Percentiles rank a stretch among this genome's conserved stretches.
Conservation (phyloP, 2,329 filamentous ascomycete genomes). For the Venturia pyrina region DNA sequence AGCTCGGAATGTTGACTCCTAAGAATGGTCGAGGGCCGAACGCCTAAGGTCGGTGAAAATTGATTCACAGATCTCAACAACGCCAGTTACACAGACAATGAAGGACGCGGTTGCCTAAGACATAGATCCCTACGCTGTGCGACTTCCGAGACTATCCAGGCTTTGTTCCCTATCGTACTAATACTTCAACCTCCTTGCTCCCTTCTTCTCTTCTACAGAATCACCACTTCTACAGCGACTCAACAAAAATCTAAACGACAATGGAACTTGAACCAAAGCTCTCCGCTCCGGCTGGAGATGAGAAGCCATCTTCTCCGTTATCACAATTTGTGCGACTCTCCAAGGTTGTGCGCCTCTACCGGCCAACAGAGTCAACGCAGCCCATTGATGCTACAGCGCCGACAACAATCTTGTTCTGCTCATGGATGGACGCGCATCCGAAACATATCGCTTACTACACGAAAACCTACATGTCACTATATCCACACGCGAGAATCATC, state of each 20-base stretch:
- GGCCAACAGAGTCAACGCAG: neutral
- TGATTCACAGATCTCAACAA: neutral
- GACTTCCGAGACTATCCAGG: neutral
- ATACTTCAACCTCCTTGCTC: neutral
- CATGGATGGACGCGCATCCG: conserved; percentile 22
- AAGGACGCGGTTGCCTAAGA: neutral
- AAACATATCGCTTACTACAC: conserved; percentile 25
- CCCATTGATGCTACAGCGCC: neutral
- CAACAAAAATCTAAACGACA: too few species aligned
- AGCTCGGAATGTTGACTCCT: neutral
- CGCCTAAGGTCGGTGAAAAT: neutral
- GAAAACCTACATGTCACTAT: conserved; percentile 18
- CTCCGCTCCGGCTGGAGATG: neutral
- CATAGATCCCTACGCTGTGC: neutral
- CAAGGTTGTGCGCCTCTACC: neutral
- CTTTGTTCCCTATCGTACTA: neutral
- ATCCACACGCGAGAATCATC: conserved; percentile 21
- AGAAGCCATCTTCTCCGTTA: neutral
- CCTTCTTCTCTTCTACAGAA: neutral
- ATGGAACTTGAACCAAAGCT: conserved; percentile 2
- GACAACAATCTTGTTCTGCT: neutral
- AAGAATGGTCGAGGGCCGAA: neutral
- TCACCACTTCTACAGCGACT: too few species aligned
- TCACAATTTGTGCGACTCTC: neutral
- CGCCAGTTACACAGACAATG: neutral